A percentile compares a stretch with the other conserved stretches of the same genome.
phyloP scores from a whole-genome alignment of 495 filamentous ascomycete genomes.

The Lasiosphaeria miniovina region DNA sequence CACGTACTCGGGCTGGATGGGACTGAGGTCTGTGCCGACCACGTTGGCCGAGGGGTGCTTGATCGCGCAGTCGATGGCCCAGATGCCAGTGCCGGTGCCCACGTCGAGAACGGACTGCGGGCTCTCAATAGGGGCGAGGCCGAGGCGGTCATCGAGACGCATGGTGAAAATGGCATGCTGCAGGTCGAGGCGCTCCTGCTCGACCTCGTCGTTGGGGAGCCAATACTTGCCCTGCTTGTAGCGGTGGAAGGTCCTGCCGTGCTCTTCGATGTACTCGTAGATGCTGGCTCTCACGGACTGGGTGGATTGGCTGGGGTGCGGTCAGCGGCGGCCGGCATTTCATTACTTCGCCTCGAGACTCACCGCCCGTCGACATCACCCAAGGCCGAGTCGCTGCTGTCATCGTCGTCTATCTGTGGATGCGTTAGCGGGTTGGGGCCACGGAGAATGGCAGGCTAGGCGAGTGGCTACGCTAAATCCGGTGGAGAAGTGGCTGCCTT shows the following conservation, averaged over 20 bases:
- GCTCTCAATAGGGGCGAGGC: slow-evolving; percentile 50
- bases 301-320: not conserved
- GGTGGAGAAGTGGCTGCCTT: slow-evolving; percentile 6
- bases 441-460: not conserved
- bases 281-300: slow-evolving; percentile 5
- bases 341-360: not conserved
- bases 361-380: slow-evolving; percentile 3
- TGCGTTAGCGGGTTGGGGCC: no score
- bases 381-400: slow-evolving; percentile 1
- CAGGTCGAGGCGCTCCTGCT: slow-evolving; percentile 40
- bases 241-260: slow-evolving; percentile 48
- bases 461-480: slow-evolving; percentile 2
- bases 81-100: slow-evolving; percentile 40
- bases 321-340: no score
- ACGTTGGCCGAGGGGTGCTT: slow-evolving; percentile 41
- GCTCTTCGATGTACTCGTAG: slow-evolving; percentile 8
- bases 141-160: not conserved
- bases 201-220: slow-evolving; percentile 26
- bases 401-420: not conserved
- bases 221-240: slow-evolving; percentile 20
- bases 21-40: slow-evolving; percentile 20
- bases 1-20: slow-evolving; percentile 26
- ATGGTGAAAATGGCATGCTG: slow-evolving; percentile 36
- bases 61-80: slow-evolving; percentile 57
- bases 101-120: slow-evolving; percentile 50